These are phyloP conservation scores for Athelia sp. DNA, from an alignment of 1,284 basidiomycete species.

Conservation along the genomic window DNA sequence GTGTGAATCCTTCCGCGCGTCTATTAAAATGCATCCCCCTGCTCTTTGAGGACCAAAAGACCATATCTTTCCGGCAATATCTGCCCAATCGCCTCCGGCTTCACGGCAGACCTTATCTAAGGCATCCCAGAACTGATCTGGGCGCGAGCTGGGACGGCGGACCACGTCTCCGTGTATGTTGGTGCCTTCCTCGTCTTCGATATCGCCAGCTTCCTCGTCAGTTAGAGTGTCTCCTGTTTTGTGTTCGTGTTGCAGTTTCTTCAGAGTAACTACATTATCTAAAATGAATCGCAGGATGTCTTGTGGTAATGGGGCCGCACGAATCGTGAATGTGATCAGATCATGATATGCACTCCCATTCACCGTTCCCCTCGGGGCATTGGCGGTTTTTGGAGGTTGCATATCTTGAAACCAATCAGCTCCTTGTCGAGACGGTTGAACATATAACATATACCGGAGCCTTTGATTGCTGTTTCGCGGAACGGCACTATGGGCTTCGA, in stretches of 20 bases:
- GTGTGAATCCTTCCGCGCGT: conserved; percentile 43
- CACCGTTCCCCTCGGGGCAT: conserved; percentile 77
- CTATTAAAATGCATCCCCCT: conserved; percentile 86
- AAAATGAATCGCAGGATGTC: conserved; percentile 70
- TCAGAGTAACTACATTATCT: conserved; percentile 61
- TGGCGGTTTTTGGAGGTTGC: conserved; percentile 76
- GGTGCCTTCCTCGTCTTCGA: conserved; percentile 37
- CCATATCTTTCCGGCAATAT: conserved; percentile 75
- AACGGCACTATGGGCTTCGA: conserved; percentile 98
- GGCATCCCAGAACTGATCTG: conserved; percentile 79
- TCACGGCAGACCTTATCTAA: conserved; percentile 63
- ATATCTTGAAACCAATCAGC: conserved; percentile 58
- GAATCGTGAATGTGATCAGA: conserved; percentile 79
- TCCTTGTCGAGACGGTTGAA: conserved; percentile 3
- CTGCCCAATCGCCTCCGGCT: conserved; percentile 80
- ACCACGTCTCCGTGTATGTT: conserved; percentile 50
- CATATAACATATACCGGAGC: conserved; percentile 42
- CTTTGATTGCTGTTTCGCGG: conserved; percentile 90
- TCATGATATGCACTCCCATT: conserved; percentile 66
- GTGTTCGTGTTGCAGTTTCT: conserved; percentile 47
- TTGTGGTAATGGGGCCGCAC: conserved; percentile 77
- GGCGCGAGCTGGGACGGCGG: conserved; percentile 57
- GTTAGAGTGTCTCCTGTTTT: conserved; percentile 24
- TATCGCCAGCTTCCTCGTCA: conserved; percentile 17
- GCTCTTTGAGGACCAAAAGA: conserved; percentile 88